Base-by-base conservation (phyloP, 768 basidiomycete genomes). In the Chalciporus piperatus region DNA sequence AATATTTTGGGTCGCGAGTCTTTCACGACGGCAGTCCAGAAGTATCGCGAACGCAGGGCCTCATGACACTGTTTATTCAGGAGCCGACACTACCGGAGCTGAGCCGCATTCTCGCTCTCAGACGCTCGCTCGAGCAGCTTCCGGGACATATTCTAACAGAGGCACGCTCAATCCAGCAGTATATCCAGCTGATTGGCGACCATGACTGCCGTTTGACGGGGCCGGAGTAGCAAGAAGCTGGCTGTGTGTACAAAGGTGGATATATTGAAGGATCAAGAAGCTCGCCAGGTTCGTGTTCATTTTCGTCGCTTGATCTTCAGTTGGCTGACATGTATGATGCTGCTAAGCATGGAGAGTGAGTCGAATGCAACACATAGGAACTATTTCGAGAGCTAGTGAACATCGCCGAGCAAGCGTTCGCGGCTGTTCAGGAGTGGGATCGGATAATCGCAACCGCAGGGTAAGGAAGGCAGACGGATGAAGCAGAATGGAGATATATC, bases 311-410 rank as follows among this genome's bases (percentile, higher is more conserved):
- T 0, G 16, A 16, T 22, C 38, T 37, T 13, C 20, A n/a, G 19
- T 25, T 0, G 9, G 8, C 28, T 17, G 7, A 20, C 30, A 3
- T 3, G 40, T 41, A 79, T 79, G 20, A 66, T 78, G 57, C 63
- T 72, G 59, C 60, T 80, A 16, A 74, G 72, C 33, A 67, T 80
- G 17, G 78, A 80, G 61, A 72, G 77, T 79, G 52, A 62, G 75
- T 65, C 3, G 6, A 45, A 32, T 6, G 9, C 48, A 38, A 28
- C 9, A 6, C 38, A 20, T 50, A 75, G 74, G 64, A 30, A 68
- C 70, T 2, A 37, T 74, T n/a, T 20, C 66, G 54, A 41, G 63
- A 62, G 52, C 41, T 76, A 48, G 59, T 70, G 16, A 60, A 58
- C 30, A 54, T 71, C 1, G 70, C 73, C 2, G 72, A 76, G 45